These are phyloP conservation scores for Pterocarpus macrocarpus DNA, from an alignment of 306 rosid genomes.

Conservation along the genomic window DNA sequence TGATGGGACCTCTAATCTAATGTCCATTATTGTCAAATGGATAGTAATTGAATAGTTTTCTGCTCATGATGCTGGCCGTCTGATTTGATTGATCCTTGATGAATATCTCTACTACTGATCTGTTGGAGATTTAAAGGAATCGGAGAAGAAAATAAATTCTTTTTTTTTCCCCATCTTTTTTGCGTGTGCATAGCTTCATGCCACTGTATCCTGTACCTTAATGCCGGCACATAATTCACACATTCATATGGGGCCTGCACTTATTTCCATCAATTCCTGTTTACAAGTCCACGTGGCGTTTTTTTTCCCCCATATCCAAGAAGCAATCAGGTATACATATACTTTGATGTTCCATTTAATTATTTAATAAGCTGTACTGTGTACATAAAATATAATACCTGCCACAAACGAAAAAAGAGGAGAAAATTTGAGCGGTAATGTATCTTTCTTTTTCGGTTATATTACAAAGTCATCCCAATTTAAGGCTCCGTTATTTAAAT, in stretches of 20 bases:
- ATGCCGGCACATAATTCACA: slow-evolving; percentile 5
- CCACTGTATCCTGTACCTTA: slow-evolving; percentile 17
- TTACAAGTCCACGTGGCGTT: neutral
- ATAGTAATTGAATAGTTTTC: slow-evolving; percentile 29
- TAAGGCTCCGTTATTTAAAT: too few relatives aligned
- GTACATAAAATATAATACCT: neutral
- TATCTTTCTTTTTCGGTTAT: neutral
- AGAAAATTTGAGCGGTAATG: neutral
- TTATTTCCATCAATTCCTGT: neutral
- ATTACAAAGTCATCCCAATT: too few relatives aligned
- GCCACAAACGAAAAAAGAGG: neutral
- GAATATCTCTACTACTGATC: neutral
- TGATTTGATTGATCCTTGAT: slow-evolving; percentile 33
- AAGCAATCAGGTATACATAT: neutral
- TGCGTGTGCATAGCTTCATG: neutral
- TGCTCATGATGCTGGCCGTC: slow-evolving; percentile 16
- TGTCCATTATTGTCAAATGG: slow-evolving; percentile 33
- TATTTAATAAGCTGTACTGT: neutral
- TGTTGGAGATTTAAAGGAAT: neutral
- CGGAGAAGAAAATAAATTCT: neutral
- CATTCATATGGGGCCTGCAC: neutral
- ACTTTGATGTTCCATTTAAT: neutral
- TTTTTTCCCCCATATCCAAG: neutral
- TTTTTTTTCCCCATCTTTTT: neutral
- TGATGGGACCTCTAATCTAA: slow-evolving; percentile 47